A percentile compares a stretch with the other conserved stretches of the same genome.
phyloP scores from a whole-genome alignment of 1,284 basidiomycete genomes.

The Naganishia liquefaciens region DNA sequence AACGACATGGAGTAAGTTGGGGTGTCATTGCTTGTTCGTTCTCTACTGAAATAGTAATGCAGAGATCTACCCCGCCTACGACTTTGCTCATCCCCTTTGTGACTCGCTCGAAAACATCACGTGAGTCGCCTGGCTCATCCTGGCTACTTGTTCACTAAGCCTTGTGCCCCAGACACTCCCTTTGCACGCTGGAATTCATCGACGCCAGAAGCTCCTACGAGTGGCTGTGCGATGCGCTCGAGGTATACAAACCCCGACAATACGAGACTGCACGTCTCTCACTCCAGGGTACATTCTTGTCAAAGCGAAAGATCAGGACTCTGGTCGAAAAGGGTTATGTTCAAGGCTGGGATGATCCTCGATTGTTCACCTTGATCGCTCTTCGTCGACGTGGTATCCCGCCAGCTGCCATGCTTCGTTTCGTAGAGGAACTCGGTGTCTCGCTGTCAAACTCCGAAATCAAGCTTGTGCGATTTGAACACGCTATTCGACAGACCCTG shows the following conservation, averaged over 20 bases:
- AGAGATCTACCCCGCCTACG: slow-evolving; percentile 78
- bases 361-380: slow-evolving; percentile 96
- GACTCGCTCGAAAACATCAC: slow-evolving; percentile 99
- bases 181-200: slow-evolving; percentile 96
- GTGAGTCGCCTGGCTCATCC: slow-evolving; percentile 59
- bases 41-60: not conserved
- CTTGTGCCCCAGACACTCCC: slow-evolving; percentile 71
- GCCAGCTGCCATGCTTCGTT: slow-evolving; percentile 89
- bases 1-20: slow-evolving; percentile 75
- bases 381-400: slow-evolving; percentile 92
- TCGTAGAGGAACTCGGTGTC: slow-evolving; percentile 90
- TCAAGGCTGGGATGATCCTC: slow-evolving; percentile 94
- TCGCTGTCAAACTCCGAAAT: slow-evolving; percentile 84
- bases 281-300: slow-evolving; percentile 93
- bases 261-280: slow-evolving; percentile 95
- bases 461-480: slow-evolving; percentile 86
- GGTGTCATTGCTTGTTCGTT: not conserved
- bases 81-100: slow-evolving; percentile 97
- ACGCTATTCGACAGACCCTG: slow-evolving; percentile 82
- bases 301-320: slow-evolving; percentile 91
- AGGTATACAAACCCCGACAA: slow-evolving; percentile 97
- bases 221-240: slow-evolving; percentile 96
- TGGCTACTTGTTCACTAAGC: slow-evolving; percentile 5
- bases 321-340: slow-evolving; percentile 85
- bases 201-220: slow-evolving; percentile 97